Conservation (phyloP, 1,284 basidiomycete species). For the Amylostereum areolatum region DNA sequence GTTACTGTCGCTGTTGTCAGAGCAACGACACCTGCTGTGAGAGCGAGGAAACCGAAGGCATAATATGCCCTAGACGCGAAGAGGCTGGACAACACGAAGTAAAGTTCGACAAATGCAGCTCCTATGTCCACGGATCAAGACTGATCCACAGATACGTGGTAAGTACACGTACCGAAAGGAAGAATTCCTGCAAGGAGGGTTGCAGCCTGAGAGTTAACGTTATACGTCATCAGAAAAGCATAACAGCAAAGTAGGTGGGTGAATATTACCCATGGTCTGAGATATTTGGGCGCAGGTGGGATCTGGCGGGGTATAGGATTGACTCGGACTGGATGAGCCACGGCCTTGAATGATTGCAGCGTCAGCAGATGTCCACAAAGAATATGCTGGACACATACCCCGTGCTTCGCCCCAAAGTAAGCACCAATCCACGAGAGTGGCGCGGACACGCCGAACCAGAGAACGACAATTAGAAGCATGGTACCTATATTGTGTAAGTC, state of each 20-base stretch:
- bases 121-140: constrained; percentile 33
- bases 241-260: constrained; percentile 3
- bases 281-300: constrained; percentile 79
- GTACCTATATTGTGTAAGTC: constrained; percentile 47
- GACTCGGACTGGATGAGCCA: constrained; percentile 80
- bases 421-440: constrained; percentile 73
- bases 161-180: constrained; percentile 66
- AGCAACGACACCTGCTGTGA: constrained; percentile 82
- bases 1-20: constrained; percentile 89
- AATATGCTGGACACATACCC: constrained; percentile 44
- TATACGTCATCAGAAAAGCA: constrained; percentile 8
- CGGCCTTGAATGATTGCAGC: constrained; percentile 36
- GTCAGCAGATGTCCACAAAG: constrained; percentile 2
- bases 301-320: constrained; percentile 93
- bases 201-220: constrained; percentile 43
- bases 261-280: constrained; percentile 63
- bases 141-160: background rate
- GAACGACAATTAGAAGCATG: constrained; percentile 79
- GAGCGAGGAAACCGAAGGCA: constrained; percentile 91
- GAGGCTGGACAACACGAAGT: constrained; percentile 88
- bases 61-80: constrained; percentile 95
- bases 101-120: constrained; percentile 93
- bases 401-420: constrained; percentile 82
- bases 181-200: constrained; percentile 85
- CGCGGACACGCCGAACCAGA: constrained; percentile 97